A percentile compares a stretch with the other conserved stretches of the same genome.
Evolutionary conservation across 2,329 filamentous ascomycete genomes (phyloP).

Genomic region (Exophiala alcalophila): DNA sequence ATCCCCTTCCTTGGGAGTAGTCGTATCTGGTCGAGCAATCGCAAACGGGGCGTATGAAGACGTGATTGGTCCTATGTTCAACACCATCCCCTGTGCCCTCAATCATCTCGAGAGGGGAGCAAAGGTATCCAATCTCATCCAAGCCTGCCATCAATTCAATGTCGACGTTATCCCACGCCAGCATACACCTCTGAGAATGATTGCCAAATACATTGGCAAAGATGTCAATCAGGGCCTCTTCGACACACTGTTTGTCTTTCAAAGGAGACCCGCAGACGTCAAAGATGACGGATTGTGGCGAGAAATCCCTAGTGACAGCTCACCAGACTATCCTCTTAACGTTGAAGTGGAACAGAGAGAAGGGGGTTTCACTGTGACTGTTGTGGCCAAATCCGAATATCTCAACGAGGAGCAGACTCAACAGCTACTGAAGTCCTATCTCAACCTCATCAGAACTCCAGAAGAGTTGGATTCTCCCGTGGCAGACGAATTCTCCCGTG

Average conservation of each 20-base stretch:
- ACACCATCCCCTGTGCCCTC: conserved; percentile 73
- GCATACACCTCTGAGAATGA: conserved; percentile 72
- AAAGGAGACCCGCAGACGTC: conserved; percentile 47
- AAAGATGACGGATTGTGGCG: conserved; percentile 53
- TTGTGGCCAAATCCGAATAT: conserved; percentile 57
- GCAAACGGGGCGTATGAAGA: conserved; percentile 63
- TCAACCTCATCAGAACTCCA: conserved; percentile 10
- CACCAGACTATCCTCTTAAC: conserved; percentile 71
- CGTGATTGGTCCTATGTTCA: conserved; percentile 81
- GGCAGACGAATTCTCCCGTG: conserved; percentile 11
- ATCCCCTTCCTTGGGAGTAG: conserved; percentile 63
- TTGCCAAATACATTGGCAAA: conserved; percentile 72
- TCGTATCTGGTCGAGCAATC: conserved; percentile 75
- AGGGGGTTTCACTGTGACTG: conserved; percentile 52
- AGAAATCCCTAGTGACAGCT: conserved; percentile 46
- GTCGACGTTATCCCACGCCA: conserved; percentile 67
- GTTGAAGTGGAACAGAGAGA: conserved; percentile 64
- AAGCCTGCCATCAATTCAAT: conserved; percentile 68
- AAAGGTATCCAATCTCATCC: conserved; percentile 61
- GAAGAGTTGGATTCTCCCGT: conserved; percentile 5
- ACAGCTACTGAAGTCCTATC: conserved; percentile 45
- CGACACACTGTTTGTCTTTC: conserved; percentile 79
- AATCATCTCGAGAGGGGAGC: conserved; percentile 40
- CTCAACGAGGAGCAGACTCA: conserved; percentile 37
- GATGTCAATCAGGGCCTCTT: conserved; percentile 62